phyloP scores from a whole-genome alignment of 768 basidiomycete species.

The Pisolithus microcarpus region DNA sequence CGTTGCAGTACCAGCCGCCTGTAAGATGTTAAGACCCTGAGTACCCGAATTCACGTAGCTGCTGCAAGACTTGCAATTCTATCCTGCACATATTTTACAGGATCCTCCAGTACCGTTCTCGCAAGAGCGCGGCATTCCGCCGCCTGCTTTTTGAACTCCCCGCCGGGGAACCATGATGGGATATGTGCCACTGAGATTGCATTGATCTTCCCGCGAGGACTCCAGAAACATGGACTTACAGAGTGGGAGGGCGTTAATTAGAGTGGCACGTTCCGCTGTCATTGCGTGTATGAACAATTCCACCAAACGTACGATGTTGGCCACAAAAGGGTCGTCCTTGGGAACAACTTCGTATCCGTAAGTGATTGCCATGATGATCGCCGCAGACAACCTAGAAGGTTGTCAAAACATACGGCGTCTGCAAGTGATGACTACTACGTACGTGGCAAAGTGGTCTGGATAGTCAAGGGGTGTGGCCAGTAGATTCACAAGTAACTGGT shows the following conservation, averaged over 20 bases:
- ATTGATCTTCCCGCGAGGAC: too few relatives aligned
- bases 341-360: conserved; percentile 7
- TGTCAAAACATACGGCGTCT: not conserved
- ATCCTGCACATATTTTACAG: conserved; percentile 13
- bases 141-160: not conserved
- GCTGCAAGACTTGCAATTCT: conserved; percentile 1
- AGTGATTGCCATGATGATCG: conserved; percentile 5
- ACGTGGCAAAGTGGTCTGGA: conserved; percentile 1
- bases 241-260: conserved; percentile 9
- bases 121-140: not conserved
- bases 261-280: conserved; percentile 2
- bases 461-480: not conserved
- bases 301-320: not conserved
- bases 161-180: conserved; percentile 17
- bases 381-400: not conserved
- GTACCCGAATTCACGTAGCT: not conserved
- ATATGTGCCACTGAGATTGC: conserved; percentile 12
- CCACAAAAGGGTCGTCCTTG: conserved; percentile 5
- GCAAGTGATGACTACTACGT: not conserved
- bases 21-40: not conserved
- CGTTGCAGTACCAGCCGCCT: conserved; percentile 3
- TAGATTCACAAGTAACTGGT: conserved; percentile 1
- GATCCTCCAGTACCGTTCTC: conserved; percentile 2
- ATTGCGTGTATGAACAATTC: not conserved
- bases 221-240: conserved; percentile 8